Evolutionary conservation across 352 stramenopile species (phyloP).

Genomic region (Globisporangium megalacanthum): DNA sequence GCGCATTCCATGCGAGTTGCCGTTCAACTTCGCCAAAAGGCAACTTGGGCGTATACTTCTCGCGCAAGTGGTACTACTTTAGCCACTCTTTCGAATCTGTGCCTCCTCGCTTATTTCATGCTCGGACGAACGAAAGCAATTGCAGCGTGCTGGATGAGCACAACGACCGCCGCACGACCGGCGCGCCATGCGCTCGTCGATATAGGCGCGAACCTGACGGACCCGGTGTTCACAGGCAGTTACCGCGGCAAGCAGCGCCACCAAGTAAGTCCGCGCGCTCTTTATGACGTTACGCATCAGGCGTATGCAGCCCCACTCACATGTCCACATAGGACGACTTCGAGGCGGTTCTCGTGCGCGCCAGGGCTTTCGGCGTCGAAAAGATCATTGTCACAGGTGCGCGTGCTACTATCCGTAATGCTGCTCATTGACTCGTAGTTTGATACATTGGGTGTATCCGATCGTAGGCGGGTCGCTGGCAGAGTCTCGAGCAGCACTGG

Average conservation of each 20-base stretch:
- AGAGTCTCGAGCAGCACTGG: constrained; percentile 33
- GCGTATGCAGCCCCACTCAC: not conserved
- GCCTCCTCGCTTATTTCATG: not conserved
- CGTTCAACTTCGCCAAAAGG: constrained; percentile 4
- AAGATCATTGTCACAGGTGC: constrained; percentile 90
- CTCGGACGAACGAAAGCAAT: not conserved
- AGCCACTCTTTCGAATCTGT: not conserved
- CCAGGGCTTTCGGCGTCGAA: constrained; percentile 76
- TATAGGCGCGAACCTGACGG: constrained; percentile 93
- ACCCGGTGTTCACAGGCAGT: constrained; percentile 86
- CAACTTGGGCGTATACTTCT: constrained; percentile 6
- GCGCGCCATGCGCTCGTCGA: constrained; percentile 21
- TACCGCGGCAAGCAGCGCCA: constrained; percentile 91
- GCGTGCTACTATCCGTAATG: not conserved
- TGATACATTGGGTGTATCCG: not conserved
- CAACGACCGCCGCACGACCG: not conserved
- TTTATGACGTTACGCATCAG: not conserved
- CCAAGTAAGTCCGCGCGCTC: constrained; percentile 25
- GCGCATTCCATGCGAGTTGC: not conserved
- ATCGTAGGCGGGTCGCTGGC: constrained; percentile 31
- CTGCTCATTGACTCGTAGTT: not conserved
- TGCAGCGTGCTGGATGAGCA: not conserved
- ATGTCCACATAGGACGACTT: constrained; percentile 15
- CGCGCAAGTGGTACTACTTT: no score
- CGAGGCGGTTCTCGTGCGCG: constrained; percentile 79